A percentile compares a stretch with the other conserved stretches of the same genome.
phyloP scores from a whole-genome alignment of 306 rosid genomes.

The Boehmeria nivea region DNA sequence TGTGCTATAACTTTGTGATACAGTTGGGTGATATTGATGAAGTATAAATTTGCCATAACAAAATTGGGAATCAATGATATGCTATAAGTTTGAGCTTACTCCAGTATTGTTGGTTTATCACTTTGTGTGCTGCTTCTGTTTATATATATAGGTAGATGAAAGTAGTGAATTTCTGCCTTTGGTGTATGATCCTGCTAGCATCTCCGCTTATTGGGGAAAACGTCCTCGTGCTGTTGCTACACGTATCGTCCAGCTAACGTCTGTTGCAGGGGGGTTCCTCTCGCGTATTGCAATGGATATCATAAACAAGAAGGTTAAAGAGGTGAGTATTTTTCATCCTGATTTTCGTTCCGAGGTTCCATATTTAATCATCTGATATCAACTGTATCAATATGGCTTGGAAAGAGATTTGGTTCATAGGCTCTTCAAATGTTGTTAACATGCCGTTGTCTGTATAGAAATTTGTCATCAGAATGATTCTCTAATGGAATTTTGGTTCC shows the following conservation, averaged over 20 bases:
- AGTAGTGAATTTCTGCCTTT: slow-evolving; percentile 91
- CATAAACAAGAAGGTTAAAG: slow-evolving; percentile 77
- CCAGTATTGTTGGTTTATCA: slow-evolving; percentile 1
- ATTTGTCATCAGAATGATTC: too few species aligned
- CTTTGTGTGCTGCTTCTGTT: slow-evolving; percentile 11
- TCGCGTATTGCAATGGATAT: slow-evolving; percentile 73
- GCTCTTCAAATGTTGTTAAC: too few species aligned
- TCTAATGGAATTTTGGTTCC: too few species aligned
- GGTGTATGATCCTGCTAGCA: slow-evolving; percentile 79
- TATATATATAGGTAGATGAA: slow-evolving; percentile 68
- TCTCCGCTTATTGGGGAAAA: slow-evolving; percentile 94
- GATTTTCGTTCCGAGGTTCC: too few species aligned
- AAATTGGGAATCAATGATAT: too few species aligned
- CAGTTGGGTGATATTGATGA: too few species aligned
- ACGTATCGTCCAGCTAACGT: slow-evolving; percentile 71
- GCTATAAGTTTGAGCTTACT: background rate
- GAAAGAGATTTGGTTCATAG: too few species aligned
- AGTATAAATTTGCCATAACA: background rate
- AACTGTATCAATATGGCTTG: too few species aligned
- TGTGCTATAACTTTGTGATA: background rate
- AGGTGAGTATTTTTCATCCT: slow-evolving; percentile 44
- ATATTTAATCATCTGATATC: too few species aligned
- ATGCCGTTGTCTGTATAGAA: too few species aligned
- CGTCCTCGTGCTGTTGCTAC: slow-evolving; percentile 92
- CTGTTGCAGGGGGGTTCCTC: slow-evolving; percentile 97